Base-by-base conservation (phyloP, 768 basidiomycete genomes). In the Trichaptum fuscoviolaceum region DNA sequence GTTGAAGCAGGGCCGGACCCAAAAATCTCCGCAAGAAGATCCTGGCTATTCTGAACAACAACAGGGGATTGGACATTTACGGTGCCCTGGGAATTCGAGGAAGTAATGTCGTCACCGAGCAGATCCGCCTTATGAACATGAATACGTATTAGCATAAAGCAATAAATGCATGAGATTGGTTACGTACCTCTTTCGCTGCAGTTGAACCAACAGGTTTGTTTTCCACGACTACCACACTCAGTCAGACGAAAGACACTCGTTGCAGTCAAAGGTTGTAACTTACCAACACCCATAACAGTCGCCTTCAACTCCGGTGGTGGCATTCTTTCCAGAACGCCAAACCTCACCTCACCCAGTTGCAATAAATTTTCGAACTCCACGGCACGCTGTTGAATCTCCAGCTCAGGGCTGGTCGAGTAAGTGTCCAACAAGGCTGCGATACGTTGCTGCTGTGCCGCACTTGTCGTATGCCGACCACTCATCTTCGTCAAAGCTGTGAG, bases 301-400 rank as follows among this genome's bases (percentile, higher is more conserved):
- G 92, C 90, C 79, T 96, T 97, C 69, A 99, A 79, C 75, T 99
- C 97, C 1, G 97, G 97, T 6, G 94, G 92, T n/a, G 97, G 97
- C 97, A 99, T 99, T 65, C 95, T 86, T 79, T 99, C 97, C 67
- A 99, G 76, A 0, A 99, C 95, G 42, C 96, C 97, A 8, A 84
- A 82, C 67, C 86, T 83, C 24, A 92, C 78, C n/a, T 91, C 87
- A 6, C 89, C 89, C 8, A 93, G 77, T 30, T 83, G 86, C 74
- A 93, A 94, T 70, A 99, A 75, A 71, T 86, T 91, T 0, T 91
- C 92, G 76, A 95, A 99, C 76, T 99, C 97, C 17, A 99, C 93
- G 0, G 95, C 91, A 58, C 97, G 87, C 73, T 99, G 97, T 75
- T 99, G 97, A 42, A 97, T 80, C 76, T 99, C 97, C 20, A 99